phyloP scores from a whole-genome alignment of 768 basidiomycete species.

The Suillus occidentalis region DNA sequence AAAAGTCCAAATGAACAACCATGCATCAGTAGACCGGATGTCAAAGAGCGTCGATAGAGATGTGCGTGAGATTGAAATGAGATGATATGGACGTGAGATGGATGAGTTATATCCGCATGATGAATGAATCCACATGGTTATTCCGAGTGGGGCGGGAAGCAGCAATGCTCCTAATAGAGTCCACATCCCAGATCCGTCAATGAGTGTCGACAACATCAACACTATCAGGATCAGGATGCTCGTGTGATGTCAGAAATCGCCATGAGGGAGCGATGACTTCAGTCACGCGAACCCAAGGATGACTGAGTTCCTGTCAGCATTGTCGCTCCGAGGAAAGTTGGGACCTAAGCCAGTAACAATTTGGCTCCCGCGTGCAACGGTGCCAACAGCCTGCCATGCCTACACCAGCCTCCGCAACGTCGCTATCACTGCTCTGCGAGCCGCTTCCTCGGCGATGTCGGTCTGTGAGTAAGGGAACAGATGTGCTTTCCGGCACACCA shows the following conservation, averaged over 20 bases:
- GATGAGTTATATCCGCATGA: background rate
- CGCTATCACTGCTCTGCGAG: constrained; percentile 14
- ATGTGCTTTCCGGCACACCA: constrained; percentile 19
- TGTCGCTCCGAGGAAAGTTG: constrained; percentile 17
- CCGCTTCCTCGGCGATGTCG: constrained; percentile 20
- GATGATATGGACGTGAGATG: constrained; percentile 1
- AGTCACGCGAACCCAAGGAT: background rate
- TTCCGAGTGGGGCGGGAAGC: background rate
- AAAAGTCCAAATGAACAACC: background rate
- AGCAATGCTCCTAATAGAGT: background rate
- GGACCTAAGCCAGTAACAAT: constrained; percentile 17
- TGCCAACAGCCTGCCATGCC: constrained; percentile 51
- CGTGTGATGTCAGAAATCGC: background rate
- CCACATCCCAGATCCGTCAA: background rate
- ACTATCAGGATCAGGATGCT: constrained; percentile 1
- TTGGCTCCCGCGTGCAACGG: constrained; percentile 36
- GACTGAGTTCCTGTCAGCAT: constrained; percentile 4
- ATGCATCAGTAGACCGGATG: background rate
- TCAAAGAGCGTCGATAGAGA: background rate
- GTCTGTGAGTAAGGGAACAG: constrained; percentile 33
- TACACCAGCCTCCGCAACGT: constrained; percentile 23
- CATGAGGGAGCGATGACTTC: background rate
- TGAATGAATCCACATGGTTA: constrained; percentile 2
- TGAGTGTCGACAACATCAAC: constrained; percentile 1
- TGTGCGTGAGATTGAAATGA: background rate